These are phyloP conservation scores for Chaetomium strumarium DNA, from an alignment of 2,329 filamentous ascomycete genomes.

Conservation along the genomic window DNA sequence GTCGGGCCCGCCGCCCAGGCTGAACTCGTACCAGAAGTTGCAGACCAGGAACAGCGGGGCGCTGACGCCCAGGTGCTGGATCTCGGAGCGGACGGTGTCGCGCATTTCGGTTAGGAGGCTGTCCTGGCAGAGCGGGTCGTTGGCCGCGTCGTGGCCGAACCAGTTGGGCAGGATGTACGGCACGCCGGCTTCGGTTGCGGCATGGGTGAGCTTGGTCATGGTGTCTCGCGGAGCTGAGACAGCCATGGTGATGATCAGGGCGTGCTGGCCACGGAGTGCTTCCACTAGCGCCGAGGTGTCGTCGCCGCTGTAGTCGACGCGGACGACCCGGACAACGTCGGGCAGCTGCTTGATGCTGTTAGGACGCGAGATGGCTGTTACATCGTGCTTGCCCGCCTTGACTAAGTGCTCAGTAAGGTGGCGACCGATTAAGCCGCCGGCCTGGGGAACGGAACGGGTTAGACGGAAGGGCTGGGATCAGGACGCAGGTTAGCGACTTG, in stretches of 20 bases:
- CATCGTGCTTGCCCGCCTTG: no score
- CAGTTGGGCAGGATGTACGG: slow-evolving; percentile 42
- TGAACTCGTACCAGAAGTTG: slow-evolving; percentile 51
- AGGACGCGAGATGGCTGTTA: slow-evolving; percentile 42
- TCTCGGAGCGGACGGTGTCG: slow-evolving; percentile 9
- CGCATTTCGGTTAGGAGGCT: not conserved
- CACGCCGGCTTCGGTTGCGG: slow-evolving; percentile 39
- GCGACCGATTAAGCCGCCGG: no score
- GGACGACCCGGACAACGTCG: slow-evolving; percentile 33
- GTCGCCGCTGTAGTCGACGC: slow-evolving; percentile 34
- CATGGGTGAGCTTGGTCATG: slow-evolving; percentile 36
- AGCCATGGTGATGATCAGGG: slow-evolving; percentile 36
- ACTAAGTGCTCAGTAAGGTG: no score
- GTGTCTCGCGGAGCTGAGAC: slow-evolving; percentile 32
- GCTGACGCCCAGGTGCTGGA: slow-evolving; percentile 34
- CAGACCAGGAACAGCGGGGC: slow-evolving; percentile 42
- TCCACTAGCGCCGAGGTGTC: slow-evolving; percentile 16
- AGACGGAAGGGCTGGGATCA: no score
- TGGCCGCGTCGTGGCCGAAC: slow-evolving; percentile 27
- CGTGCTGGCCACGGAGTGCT: slow-evolving; percentile 31
- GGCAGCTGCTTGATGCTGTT: slow-evolving; percentile 39
- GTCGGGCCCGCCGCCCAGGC: slow-evolving; percentile 31
- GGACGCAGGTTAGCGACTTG: no score
- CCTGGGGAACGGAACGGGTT: no score
- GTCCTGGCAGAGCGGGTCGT: not conserved